Conservation (phyloP, 2,329 filamentous ascomycete genomes). For the Fusarium drepaniforme region DNA sequence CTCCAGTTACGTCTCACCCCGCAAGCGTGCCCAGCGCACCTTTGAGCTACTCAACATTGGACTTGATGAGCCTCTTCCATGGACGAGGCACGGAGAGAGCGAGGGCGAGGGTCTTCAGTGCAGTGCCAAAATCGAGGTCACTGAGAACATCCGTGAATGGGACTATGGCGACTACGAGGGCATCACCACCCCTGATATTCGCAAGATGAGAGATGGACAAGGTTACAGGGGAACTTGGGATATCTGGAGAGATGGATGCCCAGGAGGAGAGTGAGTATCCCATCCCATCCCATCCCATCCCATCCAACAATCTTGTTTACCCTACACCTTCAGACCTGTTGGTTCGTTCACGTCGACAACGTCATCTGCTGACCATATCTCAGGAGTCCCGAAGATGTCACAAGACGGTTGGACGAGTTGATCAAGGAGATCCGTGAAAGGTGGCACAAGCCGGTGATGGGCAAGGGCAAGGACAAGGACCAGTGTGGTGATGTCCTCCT, state of each 20-base stretch:
- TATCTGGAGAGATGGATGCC: conserved; percentile 92
- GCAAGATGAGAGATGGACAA: conserved; percentile 64
- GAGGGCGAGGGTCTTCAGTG: conserved; percentile 60
- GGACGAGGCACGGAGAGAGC: conserved; percentile 65
- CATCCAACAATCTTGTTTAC: neutral
- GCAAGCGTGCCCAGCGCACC: conserved; percentile 87
- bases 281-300: neutral
- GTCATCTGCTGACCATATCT: conserved; percentile 17
- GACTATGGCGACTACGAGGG: conserved; percentile 92
- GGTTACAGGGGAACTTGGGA: conserved; percentile 76
- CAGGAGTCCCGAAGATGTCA: conserved; percentile 79
- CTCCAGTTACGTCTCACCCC: conserved; percentile 84
- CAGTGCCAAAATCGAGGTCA: conserved; percentile 73
- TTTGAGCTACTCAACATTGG: conserved; percentile 87
- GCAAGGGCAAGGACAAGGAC: conserved; percentile 58
- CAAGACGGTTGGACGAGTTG: conserved; percentile 77
- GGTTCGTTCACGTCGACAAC: neutral
- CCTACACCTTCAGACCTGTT: neutral
- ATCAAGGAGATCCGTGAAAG: conserved; percentile 79
- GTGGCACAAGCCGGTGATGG: conserved; percentile 74
- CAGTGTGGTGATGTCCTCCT: conserved; percentile 62
- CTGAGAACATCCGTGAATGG: conserved; percentile 84
- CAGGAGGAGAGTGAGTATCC: conserved; percentile 80
- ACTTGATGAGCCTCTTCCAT: conserved; percentile 76
- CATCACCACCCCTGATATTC: conserved; percentile 78